Evolutionary conservation across 139 green algal genomes (phyloP), one percentile per base, ranked within the genome.

Genomic region (Haematococcus sp.): DNA sequence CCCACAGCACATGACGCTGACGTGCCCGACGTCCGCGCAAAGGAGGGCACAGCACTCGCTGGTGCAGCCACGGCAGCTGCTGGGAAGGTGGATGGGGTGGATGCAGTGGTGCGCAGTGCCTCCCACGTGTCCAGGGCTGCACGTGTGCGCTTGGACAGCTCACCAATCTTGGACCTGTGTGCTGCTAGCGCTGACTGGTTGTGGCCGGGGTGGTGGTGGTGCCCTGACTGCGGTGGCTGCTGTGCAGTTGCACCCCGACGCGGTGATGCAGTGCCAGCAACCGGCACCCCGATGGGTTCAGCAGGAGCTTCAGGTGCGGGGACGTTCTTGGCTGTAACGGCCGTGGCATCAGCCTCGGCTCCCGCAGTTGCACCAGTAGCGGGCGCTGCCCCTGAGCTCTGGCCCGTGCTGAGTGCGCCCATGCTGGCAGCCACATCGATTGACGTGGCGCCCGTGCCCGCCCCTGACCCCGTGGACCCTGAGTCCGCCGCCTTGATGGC

Each of bases 101-200:
- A 54, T 0, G 75, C 75, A 22, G 65, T 78, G 34, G 61, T 64
- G 7, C 71, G 40, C 9, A 89, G 68, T 4, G 70, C 61, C 19
- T 76, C 67, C 83, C 83, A 89, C 23, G 76, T 86, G 71, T 89
- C 56, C 32, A 89, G 71, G 13, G 80, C 83, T 43, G 67, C 31
- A 25, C 63, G 55, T 25, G 80, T 80, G 51, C 73, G 68, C 51
- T 54, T 71, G 71, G 52, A 73, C 58, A 75, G 49, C 1, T 59
- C 40, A 40, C 34, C 65, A 16, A 28, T 33, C 35, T 30, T 52
- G 9, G 59, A 30, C 4, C 31, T 4, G 32, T 51, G 23, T 15
- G 4, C 7, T 67, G 51, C 27, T 23, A 44, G 32, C 3, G 30
- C n/a, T 17, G 20, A 46, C 72, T 13, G 5, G 25, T 60, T 40